Conservation (phyloP, 129 eudicot species). For the Centella asiatica region DNA sequence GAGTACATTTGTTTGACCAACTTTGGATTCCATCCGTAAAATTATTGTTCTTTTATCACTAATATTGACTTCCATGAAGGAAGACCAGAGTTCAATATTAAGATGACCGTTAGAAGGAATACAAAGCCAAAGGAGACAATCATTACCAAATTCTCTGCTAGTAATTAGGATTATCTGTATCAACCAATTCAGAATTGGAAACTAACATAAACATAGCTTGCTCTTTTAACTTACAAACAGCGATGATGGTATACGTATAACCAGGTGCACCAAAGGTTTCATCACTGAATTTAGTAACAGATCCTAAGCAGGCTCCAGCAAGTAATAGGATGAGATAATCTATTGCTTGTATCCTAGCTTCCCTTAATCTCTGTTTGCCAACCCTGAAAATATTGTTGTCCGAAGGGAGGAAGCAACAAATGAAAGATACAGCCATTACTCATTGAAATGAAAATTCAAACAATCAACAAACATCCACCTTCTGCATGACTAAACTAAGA, state of each 20-base stretch:
- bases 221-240: conserved; percentile 68
- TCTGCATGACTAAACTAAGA: neutral
- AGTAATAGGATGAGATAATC: conserved; percentile 84
- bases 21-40: neutral
- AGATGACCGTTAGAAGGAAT: neutral
- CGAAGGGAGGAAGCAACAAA: conserved; percentile 5
- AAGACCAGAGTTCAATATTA: neutral
- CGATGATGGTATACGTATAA: conserved; percentile 80
- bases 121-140: neutral
- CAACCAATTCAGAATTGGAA: neutral
- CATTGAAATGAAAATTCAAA: neutral
- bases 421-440: neutral
- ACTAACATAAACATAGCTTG: neutral
- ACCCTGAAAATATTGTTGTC: conserved; percentile 39
- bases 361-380: conserved; percentile 80
- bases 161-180: neutral
- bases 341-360: conserved; percentile 69
- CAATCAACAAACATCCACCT: neutral
- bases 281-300: conserved; percentile 56
- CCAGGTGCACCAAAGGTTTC: conserved; percentile 74
- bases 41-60: neutral
- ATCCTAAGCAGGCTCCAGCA: conserved; percentile 93
- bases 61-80: neutral
- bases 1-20: no score
- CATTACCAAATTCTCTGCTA: neutral